These are phyloP conservation scores for Debaryomyces castellii DNA, from an alignment of 805 yeast genomes.

Conservation along the genomic window DNA sequence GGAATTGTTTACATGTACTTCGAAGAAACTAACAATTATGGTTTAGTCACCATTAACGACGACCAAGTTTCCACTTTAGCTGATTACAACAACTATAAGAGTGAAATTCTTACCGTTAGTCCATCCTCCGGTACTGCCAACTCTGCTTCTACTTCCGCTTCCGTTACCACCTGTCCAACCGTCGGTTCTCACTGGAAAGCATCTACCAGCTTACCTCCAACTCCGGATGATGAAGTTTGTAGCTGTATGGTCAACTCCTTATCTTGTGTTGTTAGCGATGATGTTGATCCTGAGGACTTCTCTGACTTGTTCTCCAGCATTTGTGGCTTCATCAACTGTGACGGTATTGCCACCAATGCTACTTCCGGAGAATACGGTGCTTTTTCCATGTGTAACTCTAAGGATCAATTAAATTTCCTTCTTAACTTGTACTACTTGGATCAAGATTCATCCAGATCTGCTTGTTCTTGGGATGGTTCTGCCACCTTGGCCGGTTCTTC, in stretches of 20 bases:
- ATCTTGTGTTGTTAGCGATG: constrained; percentile 32
- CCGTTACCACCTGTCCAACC: constrained; percentile 36
- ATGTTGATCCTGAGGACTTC: constrained; percentile 31
- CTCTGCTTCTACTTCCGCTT: constrained; percentile 18
- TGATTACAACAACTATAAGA: constrained; percentile 64
- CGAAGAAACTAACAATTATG: constrained; percentile 73
- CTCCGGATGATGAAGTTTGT: constrained; percentile 39
- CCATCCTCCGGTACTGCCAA: constrained; percentile 22
- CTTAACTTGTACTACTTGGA: constrained; percentile 37
- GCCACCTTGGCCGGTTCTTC: constrained; percentile 32
- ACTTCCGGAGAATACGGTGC: constrained; percentile 42
- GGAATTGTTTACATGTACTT: constrained; percentile 88
- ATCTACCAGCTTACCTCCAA: constrained; percentile 41
- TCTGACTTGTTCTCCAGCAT: constrained; percentile 32
- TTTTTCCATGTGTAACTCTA: constrained; percentile 36
- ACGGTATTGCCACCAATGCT: constrained; percentile 37
- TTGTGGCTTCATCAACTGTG: constrained; percentile 36
- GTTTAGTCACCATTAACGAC: constrained; percentile 59
- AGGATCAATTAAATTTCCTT: constrained; percentile 38
- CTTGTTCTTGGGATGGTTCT: constrained; percentile 41
- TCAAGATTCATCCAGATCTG: constrained; percentile 22
- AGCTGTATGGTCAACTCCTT: constrained; percentile 34
- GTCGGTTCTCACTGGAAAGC: constrained; percentile 35
- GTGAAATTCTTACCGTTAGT: constrained; percentile 52
- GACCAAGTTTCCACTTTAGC: constrained; percentile 55